Base-by-base conservation (phyloP, 2,329 filamentous ascomycete genomes). In the Apiospora arundinis region DNA sequence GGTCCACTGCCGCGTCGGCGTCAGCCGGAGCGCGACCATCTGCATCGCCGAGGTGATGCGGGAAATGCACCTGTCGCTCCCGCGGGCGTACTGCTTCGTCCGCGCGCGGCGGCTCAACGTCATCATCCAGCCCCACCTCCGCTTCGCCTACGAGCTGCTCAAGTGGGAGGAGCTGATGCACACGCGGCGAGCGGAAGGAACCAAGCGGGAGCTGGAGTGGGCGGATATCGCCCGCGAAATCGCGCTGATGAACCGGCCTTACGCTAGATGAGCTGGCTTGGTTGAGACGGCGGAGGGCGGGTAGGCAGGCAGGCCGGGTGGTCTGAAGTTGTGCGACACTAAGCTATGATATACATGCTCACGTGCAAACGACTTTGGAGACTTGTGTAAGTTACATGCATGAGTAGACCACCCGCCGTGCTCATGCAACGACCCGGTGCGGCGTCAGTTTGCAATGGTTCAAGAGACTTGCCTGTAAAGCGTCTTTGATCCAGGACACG, bases 11-110 rank as follows among this genome's bases (percentile, higher is more conserved):
- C 92, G 96, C 23, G 96, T 99, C 9, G 96, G 96, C 67, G 96
- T 99, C 70, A 98, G 95, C 68, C 90, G 96, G 69, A 97, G 94
- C 74, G 96, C 96, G 16, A 99, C 95, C 1, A 98, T 99, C 73
- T 98, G 96, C 80, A 99, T 99, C 77, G 96, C 96, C n/a, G 95
- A 98, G 82, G 94, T 98, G 46, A 99, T 99, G 96, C 91, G 92
- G 46, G 87, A 92, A 37, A 82, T 94, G 76, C 87, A 90, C 28
- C 84, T 98, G 74, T 96, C 94, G 0, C 95, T 98, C 77, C 95
- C 96, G 16, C 89, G 93, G 70, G 96, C 96, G 72, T 99, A 99
- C 82, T 98, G 96, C 81, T 98, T 95, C 81, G 96, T 99, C 48
- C 92, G 96, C 44, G 96, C 96, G 25, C 90, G 96, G 69, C 89